These are phyloP conservation scores for Penicillium crystallinum DNA, from an alignment of 495 filamentous ascomycete genomes.

Conservation along the genomic window DNA sequence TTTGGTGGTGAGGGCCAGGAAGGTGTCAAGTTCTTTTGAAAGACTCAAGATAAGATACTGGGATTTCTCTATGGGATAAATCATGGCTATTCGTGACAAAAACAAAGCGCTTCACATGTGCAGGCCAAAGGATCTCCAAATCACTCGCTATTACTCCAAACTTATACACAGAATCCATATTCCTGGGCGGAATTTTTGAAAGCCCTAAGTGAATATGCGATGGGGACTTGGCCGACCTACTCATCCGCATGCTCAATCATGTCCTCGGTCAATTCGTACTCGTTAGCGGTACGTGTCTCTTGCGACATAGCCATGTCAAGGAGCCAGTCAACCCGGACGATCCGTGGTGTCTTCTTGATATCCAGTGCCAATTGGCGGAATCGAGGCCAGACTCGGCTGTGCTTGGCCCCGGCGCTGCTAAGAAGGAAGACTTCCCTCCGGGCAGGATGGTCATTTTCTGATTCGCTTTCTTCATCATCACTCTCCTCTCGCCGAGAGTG, in stretches of 20 bases:
- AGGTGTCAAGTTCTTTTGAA: slow-evolving; percentile 94
- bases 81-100: slow-evolving; percentile 26
- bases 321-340: slow-evolving; percentile 84
- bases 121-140: slow-evolving; percentile 4
- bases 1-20: slow-evolving; percentile 81
- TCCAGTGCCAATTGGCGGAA: slow-evolving; percentile 73
- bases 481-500: slow-evolving; percentile 41
- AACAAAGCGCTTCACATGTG: slow-evolving; percentile 14
- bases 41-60: neutral
- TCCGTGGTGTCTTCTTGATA: slow-evolving; percentile 64
- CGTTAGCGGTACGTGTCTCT: slow-evolving; percentile 56
- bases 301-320: slow-evolving; percentile 86
- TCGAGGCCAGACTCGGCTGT: slow-evolving; percentile 69
- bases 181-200: neutral
- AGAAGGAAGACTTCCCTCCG: slow-evolving; percentile 75
- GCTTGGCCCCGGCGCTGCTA: slow-evolving; percentile 55
- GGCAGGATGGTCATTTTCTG: slow-evolving; percentile 51
- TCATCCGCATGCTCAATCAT: slow-evolving; percentile 26
- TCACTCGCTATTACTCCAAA: slow-evolving; percentile 7
- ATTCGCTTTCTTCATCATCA: slow-evolving; percentile 38
- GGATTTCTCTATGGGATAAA: slow-evolving; percentile 11
- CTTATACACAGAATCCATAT: slow-evolving; percentile 13
- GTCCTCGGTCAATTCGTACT: slow-evolving; percentile 50
- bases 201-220: neutral
- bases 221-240: slow-evolving; percentile 7